Evolutionary conservation across 2,329 filamentous ascomycete genomes (phyloP), one percentile per base, ranked within the genome.

Genomic region (Penicillium sp.): DNA sequence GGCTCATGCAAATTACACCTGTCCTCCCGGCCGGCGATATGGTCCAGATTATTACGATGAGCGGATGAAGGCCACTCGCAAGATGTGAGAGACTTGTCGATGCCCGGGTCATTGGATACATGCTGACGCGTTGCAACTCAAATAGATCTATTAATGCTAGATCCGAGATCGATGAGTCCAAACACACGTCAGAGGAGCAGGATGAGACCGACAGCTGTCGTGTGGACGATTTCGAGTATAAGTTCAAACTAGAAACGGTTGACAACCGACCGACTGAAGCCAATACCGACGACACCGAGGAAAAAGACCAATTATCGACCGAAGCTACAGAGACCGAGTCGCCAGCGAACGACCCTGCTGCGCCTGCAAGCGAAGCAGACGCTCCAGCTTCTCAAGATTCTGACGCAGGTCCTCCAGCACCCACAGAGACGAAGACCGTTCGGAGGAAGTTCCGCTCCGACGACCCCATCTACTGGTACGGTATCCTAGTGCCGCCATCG

Each of bases 41-140:
- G 80, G 81, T 14, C 71, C 77, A 37, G 80, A 82, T 54, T 81
- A 78, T 61, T 83, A 81, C 59, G 81, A 83, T 68, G 77, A 78
- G 47, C 71, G 81, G 35, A 82, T 82, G 81, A 80, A 81, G 64
- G 79, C 80, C 16, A 75, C 69, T 22, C 70, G 71, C 58, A 76
- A 66, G 58, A 71, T 79, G 78, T 79, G 69, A 40, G 56, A 4
- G 18, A 16, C 16, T 1, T 22, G 11, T 37, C 11, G 9, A 53
- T 40, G 19, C 35, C 7, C 16, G 55, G 7, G 13, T 19, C 3
- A 6, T 44, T 47, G 22, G 24, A n/a, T n/a, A 37, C 7, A 36
- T 24, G 19, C 49, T 67, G 37, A 64, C 43, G 14, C 6, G 14
- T 51, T 16, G 36, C 18, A 46, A 33, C 41, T 36, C 4, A 49